Base-by-base conservation (phyloP, 441 rosid species). In the Viola pubescens region DNA sequence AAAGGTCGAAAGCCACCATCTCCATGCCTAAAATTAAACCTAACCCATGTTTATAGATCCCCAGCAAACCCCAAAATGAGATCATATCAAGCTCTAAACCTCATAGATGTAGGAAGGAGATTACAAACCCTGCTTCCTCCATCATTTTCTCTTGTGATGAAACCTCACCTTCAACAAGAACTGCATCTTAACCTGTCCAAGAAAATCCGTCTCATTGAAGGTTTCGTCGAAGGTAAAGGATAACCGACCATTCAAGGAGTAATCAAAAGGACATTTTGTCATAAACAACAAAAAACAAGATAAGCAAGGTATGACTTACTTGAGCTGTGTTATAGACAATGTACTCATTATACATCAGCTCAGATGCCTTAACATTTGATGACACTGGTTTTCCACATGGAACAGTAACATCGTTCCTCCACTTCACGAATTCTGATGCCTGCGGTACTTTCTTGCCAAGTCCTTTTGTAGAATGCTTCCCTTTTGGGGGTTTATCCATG, bases 401-500 rank as follows among this genome's bases (percentile, higher is more conserved):
- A 58, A 94, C 89, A 49, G 67, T 74, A 37, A 94, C 83, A 54
- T 87, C 95, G 74, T 88, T 79, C 79, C 81, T 83, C 97, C 97
- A 94, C 79, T 79, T 86, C 39, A 75, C 82, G 72, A 78, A 87
- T 45, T 82, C 99, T 4, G 90, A 77, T 34, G 79, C 79, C 68
- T 73, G 70, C 4, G 99, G 97, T 44, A 88, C 82, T 45, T 76
- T 81, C 82, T 88, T 94, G 51, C 97, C 92, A 48, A 94, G 86
- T 59, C 97, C 99, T 77, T 87, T 94, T 2, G 98, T 91, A 2
- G 91, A 88, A 70, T 91, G 91, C 83, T 91, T 94, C 65, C 99
- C 98, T 66, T 66, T 63, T 1, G 98, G 95, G 66, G 88, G 98
- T 66, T 84, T 85, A 40, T 87, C 94, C 81, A 94, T 79, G 70